A percentile compares a stretch with the other conserved stretches of the same genome.
These are phyloP conservation scores for Fabrea salina DNA, from an alignment of 169 alveolate species.

Conservation along the genomic window DNA sequence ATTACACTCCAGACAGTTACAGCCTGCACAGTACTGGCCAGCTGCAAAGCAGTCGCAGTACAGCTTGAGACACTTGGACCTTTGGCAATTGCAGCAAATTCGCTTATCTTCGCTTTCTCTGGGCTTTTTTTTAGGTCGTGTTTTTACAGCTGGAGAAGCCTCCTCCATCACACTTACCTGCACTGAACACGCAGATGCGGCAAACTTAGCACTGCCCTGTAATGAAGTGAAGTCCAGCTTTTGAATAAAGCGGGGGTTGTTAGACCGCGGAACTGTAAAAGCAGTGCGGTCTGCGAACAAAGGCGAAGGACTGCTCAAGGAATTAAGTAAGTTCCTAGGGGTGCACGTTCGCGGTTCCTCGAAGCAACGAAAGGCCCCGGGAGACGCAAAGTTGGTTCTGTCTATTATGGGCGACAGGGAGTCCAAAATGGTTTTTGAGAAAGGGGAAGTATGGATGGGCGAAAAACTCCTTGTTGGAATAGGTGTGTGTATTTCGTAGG, in stretches of 20 bases:
- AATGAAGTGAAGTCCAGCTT: not conserved
- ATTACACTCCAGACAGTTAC: conserved; percentile 82
- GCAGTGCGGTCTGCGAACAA: not conserved
- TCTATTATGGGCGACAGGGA: conserved; percentile 4
- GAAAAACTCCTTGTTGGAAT: too few relatives aligned
- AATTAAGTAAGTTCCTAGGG: not conserved
- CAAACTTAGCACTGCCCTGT: not conserved
- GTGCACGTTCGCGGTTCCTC: not conserved
- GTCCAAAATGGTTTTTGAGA: not conserved
- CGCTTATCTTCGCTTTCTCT: not conserved
- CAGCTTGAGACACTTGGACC: conserved; percentile 82
- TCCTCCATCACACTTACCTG: not conserved
- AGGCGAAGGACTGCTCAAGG: not conserved
- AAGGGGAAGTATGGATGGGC: too few relatives aligned
- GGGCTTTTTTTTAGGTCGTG: not conserved
- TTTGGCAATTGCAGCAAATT: conserved; percentile 76
- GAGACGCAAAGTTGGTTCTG: not conserved
- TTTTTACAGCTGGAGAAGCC: not conserved
- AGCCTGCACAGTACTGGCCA: conserved; percentile 74
- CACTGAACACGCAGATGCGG: not conserved
- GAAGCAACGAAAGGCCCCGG: not conserved
- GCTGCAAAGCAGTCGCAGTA: conserved; percentile 88
- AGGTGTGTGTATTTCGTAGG: too few relatives aligned
- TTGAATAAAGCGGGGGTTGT: not conserved
- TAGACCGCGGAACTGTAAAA: not conserved